Conservation (phyloP, 345 rosid species). For the Syzygium jambos region DNA sequence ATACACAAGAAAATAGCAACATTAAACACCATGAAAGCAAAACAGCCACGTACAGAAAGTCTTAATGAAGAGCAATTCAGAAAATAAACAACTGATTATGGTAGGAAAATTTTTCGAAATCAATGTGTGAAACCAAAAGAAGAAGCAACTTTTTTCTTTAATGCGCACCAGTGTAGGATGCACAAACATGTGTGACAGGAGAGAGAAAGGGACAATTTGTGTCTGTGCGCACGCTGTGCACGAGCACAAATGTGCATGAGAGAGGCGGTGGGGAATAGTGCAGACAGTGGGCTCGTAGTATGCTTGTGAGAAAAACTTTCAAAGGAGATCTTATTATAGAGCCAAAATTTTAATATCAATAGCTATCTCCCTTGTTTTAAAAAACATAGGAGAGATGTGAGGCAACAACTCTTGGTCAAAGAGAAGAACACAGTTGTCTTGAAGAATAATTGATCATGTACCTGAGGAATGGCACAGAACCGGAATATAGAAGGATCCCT, state of each 20-base stretch:
- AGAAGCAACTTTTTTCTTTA: neutral
- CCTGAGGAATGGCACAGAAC: constrained; percentile 95
- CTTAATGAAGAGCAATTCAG: neutral
- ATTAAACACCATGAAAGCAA: neutral
- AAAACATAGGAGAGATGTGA: neutral
- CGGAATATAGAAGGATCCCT: constrained; percentile 69
- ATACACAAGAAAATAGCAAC: neutral
- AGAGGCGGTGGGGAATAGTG: neutral
- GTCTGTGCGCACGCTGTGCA: neutral
- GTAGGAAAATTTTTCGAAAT: neutral
- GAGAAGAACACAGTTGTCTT: neutral
- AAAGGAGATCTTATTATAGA: neutral
- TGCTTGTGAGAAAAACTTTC: neutral
- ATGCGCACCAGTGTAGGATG: neutral
- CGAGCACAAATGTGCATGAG: neutral
- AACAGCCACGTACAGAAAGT: neutral
- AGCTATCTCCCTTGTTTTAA: neutral
- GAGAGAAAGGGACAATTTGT: neutral
- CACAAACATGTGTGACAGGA: neutral
- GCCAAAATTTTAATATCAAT: neutral
- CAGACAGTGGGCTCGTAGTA: neutral
- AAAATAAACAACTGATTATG: neutral
- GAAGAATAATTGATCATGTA: constrained; percentile 1
- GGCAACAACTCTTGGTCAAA: neutral
- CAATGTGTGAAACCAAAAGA: neutral